A percentile compares a stretch with the other conserved stretches of the same genome.
These are phyloP conservation scores for Boletus eberwhitei DNA, from an alignment of 768 basidiomycete genomes.

Conservation along the genomic window DNA sequence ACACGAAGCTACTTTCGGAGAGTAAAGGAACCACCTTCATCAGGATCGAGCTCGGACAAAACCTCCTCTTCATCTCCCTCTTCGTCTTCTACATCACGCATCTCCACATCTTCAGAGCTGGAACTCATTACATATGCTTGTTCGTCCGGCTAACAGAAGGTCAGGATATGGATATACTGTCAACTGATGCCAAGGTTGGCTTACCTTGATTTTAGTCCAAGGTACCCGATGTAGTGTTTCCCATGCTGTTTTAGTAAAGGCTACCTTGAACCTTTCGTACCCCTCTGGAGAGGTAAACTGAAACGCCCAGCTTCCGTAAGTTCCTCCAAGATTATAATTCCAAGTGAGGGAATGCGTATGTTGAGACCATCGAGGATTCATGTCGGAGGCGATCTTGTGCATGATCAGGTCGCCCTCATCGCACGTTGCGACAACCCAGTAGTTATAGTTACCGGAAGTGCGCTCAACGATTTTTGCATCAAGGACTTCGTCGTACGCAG, in stretches of 20 bases:
- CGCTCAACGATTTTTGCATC: conserved; percentile 51
- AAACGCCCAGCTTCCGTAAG: conserved; percentile 79
- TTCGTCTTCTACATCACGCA: conserved; percentile 73
- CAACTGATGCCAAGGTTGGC: conserved; percentile 8
- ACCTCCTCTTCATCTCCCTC: conserved; percentile 82
- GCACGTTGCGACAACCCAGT: conserved; percentile 55
- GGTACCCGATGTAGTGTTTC: conserved; percentile 69
- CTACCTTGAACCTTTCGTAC: conserved; percentile 56
- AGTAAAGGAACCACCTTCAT: conserved; percentile 46
- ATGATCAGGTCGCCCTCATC: conserved; percentile 50
- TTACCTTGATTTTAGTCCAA: conserved; percentile 81
- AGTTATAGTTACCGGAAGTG: conserved; percentile 45
- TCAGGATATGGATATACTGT: background rate
- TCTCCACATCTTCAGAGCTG: conserved; percentile 80
- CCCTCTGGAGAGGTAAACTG: conserved; percentile 56
- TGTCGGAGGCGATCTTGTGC: conserved; percentile 61
- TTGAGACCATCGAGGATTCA: conserved; percentile 68
- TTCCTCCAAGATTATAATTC: conserved; percentile 65
- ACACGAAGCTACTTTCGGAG: background rate
- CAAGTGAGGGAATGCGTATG: conserved; percentile 79
- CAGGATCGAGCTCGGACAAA: conserved; percentile 58
- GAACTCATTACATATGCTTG: conserved; percentile 78
- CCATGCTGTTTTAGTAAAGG: conserved; percentile 74
- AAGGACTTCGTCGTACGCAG: conserved; percentile 48
- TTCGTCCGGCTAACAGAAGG: conserved; percentile 63